Conservation (phyloP, 257 asterid species). For the Plantago major region DNA sequence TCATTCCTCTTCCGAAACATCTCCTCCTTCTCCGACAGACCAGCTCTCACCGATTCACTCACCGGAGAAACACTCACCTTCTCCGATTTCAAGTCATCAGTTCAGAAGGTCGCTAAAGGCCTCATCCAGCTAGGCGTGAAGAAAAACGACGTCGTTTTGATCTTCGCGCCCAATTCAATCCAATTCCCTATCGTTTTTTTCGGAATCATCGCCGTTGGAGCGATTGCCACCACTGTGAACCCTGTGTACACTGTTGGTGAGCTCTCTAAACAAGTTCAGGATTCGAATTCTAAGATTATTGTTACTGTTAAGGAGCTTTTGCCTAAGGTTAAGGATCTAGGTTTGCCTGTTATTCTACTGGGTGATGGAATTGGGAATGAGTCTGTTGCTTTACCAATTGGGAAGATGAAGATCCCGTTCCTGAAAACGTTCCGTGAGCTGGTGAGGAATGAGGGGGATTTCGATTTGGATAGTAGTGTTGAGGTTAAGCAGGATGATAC, state of each 20-base stretch:
- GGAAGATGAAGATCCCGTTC: constrained; percentile 27
- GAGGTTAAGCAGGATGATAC: constrained; percentile 51
- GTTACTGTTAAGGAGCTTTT: constrained; percentile 61
- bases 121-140: constrained; percentile 54
- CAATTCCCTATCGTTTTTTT: constrained; percentile 61
- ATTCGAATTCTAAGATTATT: constrained; percentile 63
- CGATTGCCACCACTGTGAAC: constrained; percentile 79
- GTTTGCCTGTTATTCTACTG: constrained; percentile 54
- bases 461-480: constrained; percentile 27
- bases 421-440: constrained; percentile 42
- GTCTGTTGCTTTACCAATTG: constrained; percentile 13
- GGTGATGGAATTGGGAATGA: constrained; percentile 14
- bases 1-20: constrained; percentile 73
- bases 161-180: constrained; percentile 70
- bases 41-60: constrained; percentile 55
- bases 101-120: constrained; percentile 51
- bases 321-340: constrained; percentile 51
- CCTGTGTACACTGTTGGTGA: constrained; percentile 67
- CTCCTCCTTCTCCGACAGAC: constrained; percentile 55
- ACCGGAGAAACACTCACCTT: constrained; percentile 46
- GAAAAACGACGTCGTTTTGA: constrained; percentile 66
- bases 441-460: constrained; percentile 39
- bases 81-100: constrained; percentile 49
- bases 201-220: constrained; percentile 60
- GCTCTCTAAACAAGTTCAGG: constrained; percentile 67